Evolutionary conservation across 352 stramenopile species (phyloP).

Genomic region (Globisporangium rhizosaccharum): DNA sequence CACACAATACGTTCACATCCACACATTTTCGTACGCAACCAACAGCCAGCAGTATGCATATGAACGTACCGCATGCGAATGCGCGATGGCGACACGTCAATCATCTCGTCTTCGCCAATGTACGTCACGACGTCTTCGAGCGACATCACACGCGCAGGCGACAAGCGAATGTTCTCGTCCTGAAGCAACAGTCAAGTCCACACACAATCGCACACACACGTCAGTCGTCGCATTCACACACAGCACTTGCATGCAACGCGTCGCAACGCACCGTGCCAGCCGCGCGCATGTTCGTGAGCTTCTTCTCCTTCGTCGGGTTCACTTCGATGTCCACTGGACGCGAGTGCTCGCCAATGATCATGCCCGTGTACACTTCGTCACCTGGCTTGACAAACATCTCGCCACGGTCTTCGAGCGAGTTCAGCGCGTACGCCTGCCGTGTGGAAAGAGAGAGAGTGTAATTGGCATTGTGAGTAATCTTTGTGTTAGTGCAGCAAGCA

Average conservation of each 20-base stretch:
- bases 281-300: conserved; percentile 95
- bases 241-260: not conserved
- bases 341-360: conserved; percentile 98
- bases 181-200: not conserved
- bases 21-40: not conserved
- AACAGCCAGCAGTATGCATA: not conserved
- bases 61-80: conserved; percentile 85
- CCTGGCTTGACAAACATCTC: conserved; percentile 95
- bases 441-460: not conserved
- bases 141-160: conserved; percentile 90
- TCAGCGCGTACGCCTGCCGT: conserved; percentile 87
- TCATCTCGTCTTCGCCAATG: conserved; percentile 97
- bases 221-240: not conserved
- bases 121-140: conserved; percentile 98
- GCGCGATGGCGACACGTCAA: conserved; percentile 94
- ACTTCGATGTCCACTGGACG: conserved; percentile 95
- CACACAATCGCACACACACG: not conserved
- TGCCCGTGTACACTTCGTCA: conserved; percentile 95
- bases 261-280: conserved; percentile 55
- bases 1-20: not conserved
- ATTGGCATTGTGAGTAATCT: not conserved
- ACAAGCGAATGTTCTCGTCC: conserved; percentile 95
- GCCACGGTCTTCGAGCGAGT: conserved; percentile 89
- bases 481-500: no score
- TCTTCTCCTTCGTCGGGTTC: conserved; percentile 97